Evolutionary conservation across 306 rosid species (phyloP), one percentile per base, ranked within the genome.

Genomic region (Prunus persica): DNA sequence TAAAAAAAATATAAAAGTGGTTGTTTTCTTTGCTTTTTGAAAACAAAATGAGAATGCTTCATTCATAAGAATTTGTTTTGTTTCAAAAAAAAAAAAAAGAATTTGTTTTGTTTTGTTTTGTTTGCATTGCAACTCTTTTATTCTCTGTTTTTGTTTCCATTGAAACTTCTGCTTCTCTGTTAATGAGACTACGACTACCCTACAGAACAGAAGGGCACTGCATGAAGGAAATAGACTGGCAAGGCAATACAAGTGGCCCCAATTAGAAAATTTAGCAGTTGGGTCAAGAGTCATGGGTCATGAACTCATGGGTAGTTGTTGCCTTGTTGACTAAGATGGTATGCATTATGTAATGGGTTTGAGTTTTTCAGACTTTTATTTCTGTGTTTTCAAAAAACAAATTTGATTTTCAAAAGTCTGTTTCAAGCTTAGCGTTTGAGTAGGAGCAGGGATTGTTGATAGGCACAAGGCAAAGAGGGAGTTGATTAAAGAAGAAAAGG

Each of bases 121-220:
- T 19, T 19, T 38, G n/a, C 3, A 34, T n/a, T 65, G 41, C 45
- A 15, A 13, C 20, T n/a, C 16, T 74, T 67, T 82, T 66, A 86
- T 86, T 84, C 88, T 82, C 67, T 74, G 78, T 2, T 71, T 83
- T 83, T 83, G 78, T 69, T 78, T 76, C 46, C 49, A 16, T 41
- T 20, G 11, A 69, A 66, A 41, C 20, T 76, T 45, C 5, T 76
- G 76, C 64, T 43, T 71, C 54, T 58, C 63, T 32, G 1, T 25
- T 32, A 65, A 16, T 3, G 32, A 24, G 25, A 24, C 25, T 24
- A 24, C 25, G 25, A 24, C 25, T 24, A 24, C 25, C 25, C 30
- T 28, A 2, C 30, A 28, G 28, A 27, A 30, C 20, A 16, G 16
- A 43, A 27, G 67, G 41, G 19, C 22, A 58, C 38, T 60, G 19